Evolutionary conservation across 495 filamentous ascomycete species (phyloP), one percentile per base, ranked within the genome.

Genomic region (Penicillium waksmanii): DNA sequence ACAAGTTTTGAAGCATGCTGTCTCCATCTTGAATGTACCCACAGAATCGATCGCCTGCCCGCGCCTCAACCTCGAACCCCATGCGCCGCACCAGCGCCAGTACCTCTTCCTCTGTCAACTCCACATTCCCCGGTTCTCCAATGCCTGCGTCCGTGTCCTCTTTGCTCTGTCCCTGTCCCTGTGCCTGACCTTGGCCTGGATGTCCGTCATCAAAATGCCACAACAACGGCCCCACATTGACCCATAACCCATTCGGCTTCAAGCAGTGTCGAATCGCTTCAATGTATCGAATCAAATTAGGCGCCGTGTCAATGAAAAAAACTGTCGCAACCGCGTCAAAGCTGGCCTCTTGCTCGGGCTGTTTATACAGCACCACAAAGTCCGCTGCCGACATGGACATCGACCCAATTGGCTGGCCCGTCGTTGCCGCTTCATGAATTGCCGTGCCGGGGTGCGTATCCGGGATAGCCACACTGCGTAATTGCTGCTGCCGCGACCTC

Each of bases 251-350:
- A 19, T 88, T 87, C 0, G 86, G 78, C 63, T 87, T 88, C 36
- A 98, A 77, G 64, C 92, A 94, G 66, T 90, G 82, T 27, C 77
- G 76, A 53, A 98, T 88, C 15, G 89, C 86, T 72, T 96, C 87
- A 17, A 98, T 84, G 65, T 98, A 98, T 10, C 86, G 83, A 54
- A 97, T 88, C 25, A 97, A 66, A 69, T 98, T 97, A 17, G 93
- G 92, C 25, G 95, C 95, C 4, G 95, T 98, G 71, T 98, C 96
- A 33, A 98, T 89, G 78, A 98, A 98, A 71, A 97, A 98, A 4
- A 96, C 89, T 4, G 89, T 90, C 1, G 89, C 85, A 3, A 98
- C 92, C 1, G 87, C 93, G 67, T 96, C 88, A 71, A 91, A 97
- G 0, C 66, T 66, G 2, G 80, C 83, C 27, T 73, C 72, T 49